Evolutionary conservation across 2,329 filamentous ascomycete genomes (phyloP).

Genomic region (Aspergillus fischeri): DNA sequence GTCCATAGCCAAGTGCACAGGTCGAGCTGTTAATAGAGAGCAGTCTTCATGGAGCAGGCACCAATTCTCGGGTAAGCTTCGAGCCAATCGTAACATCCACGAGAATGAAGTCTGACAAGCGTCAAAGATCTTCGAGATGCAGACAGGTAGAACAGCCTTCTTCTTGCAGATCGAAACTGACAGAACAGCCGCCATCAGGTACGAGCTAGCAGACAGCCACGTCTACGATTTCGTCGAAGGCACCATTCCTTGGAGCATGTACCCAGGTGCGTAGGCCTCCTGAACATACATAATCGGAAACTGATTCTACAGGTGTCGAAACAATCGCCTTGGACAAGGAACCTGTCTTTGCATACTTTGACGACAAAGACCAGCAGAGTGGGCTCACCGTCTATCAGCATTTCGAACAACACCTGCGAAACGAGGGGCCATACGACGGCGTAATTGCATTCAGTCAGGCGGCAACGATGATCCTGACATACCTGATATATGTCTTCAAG

Average conservation of each 20-base stretch:
- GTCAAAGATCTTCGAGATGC: constrained; percentile 2
- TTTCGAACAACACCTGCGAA: constrained; percentile 14
- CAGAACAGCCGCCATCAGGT: constrained; percentile 15
- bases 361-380: background rate
- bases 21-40: background rate
- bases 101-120: background rate
- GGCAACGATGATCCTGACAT: constrained; percentile 17
- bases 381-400: constrained; percentile 2
- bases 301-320: background rate
- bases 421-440: constrained; percentile 26
- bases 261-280: constrained; percentile 7
- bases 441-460: constrained; percentile 26
- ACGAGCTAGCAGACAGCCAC: constrained; percentile 17
- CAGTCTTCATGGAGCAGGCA: constrained; percentile 22
- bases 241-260: constrained; percentile 8
- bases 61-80: constrained; percentile 15
- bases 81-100: background rate
- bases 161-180: background rate
- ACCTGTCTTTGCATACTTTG: constrained; percentile 5
- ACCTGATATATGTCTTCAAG: constrained; percentile 9
- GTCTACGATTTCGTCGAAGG: constrained; percentile 22
- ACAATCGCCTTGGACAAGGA: constrained; percentile 4
- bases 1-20: too few species aligned
- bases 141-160: constrained; percentile 2
- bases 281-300: background rate